Evolutionary conservation across 169 alveolate genomes (phyloP).

Genomic region (Plasmodium berghei): DNA sequence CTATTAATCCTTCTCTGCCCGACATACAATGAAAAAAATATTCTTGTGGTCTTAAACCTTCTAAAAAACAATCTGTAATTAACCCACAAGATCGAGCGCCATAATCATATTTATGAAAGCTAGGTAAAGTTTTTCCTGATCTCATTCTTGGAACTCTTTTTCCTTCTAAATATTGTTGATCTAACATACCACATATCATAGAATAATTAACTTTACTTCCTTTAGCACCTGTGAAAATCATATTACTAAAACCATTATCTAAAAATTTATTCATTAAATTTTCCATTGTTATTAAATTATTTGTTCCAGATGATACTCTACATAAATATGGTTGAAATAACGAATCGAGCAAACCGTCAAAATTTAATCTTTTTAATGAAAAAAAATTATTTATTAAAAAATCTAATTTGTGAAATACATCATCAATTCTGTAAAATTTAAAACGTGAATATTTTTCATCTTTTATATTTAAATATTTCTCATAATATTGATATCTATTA

Average conservation of each 20-base stretch:
- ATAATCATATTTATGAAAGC: slow-evolving; percentile 95
- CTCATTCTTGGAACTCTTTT: slow-evolving; percentile 96
- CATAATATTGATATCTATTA: slow-evolving; percentile 26
- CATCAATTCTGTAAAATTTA: slow-evolving; percentile 73
- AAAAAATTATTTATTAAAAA: slow-evolving; percentile 72
- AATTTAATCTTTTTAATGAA: slow-evolving; percentile 71
- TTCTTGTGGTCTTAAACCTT: slow-evolving; percentile 98
- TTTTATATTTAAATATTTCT: slow-evolving; percentile 13
- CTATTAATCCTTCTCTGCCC: slow-evolving; percentile 99
- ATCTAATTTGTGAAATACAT: slow-evolving; percentile 76
- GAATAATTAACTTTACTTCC: slow-evolving; percentile 96
- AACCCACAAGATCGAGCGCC: slow-evolving; percentile 97
- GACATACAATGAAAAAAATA: slow-evolving; percentile 99
- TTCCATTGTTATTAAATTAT: slow-evolving; percentile 76
- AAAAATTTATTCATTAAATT: slow-evolving; percentile 91
- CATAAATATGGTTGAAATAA: slow-evolving; percentile 82
- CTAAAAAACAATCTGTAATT: slow-evolving; percentile 96
- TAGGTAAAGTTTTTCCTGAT: slow-evolving; percentile 95
- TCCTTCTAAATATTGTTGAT: slow-evolving; percentile 97
- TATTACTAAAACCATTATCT: slow-evolving; percentile 95
- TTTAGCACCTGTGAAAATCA: slow-evolving; percentile 98
- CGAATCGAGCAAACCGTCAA: slow-evolving; percentile 76
- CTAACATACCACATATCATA: slow-evolving; percentile 94
- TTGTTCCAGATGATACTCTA: slow-evolving; percentile 78
- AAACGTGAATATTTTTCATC: slow-evolving; percentile 50